Evolutionary conservation across 2,329 filamentous ascomycete species (phyloP).

Genomic region (Xylaria sp.): DNA sequence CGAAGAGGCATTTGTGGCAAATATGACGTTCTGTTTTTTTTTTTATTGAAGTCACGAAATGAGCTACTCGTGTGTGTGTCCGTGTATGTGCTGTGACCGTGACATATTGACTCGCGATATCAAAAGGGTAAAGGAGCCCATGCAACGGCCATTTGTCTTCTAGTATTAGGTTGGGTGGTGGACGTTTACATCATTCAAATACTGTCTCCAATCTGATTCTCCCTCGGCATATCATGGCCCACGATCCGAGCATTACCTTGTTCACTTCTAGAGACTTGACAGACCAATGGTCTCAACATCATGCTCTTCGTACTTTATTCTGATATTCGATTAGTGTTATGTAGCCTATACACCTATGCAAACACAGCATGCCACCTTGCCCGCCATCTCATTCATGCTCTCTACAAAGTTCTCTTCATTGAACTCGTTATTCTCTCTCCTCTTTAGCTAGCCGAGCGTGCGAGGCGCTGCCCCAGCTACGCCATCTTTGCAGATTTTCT

Average conservation of each 20-base stretch:
- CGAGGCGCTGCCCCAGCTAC: conserved; percentile 8
- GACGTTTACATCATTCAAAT: not conserved
- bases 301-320: not conserved
- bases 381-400: not conserved
- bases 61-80: not conserved
- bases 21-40: conserved; percentile 25
- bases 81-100: not conserved
- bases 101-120: not conserved
- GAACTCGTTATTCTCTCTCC: conserved; percentile 3
- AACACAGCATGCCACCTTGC: conserved; percentile 12
- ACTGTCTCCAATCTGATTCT: too few relatives aligned
- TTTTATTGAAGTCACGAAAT: conserved; percentile 25
- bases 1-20: conserved; percentile 42
- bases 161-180: not conserved
- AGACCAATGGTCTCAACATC: not conserved
- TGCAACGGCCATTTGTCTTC: not conserved
- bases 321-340: conserved; percentile 21
- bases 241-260: too few relatives aligned
- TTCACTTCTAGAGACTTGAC: too few relatives aligned
- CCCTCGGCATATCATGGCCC: too few relatives aligned
- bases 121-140: not conserved
- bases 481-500: not conserved
- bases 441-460: not conserved
- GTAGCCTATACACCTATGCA: conserved; percentile 26
- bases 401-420: conserved; percentile 9